Percentiles rank a stretch among this genome's conserved stretches.
These are phyloP conservation scores for Gossypium sturtianum DNA, from an alignment of 345 rosid genomes.

Conservation along the genomic window DNA sequence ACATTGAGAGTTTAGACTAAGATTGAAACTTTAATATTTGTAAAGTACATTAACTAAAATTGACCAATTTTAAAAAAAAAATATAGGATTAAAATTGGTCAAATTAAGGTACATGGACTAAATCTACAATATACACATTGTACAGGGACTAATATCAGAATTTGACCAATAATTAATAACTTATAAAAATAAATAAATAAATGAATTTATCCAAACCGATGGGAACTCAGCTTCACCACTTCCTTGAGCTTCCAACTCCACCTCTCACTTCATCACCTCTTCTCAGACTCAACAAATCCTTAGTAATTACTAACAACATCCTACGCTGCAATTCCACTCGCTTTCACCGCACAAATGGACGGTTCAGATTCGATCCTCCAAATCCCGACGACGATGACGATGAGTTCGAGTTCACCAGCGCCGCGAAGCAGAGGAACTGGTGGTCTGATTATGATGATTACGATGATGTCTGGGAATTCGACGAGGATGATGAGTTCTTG, in stretches of 20 bases:
- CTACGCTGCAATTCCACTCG: slow-evolving; percentile 16
- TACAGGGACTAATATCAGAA: no score
- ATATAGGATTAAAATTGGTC: no score
- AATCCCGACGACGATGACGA: slow-evolving; percentile 17
- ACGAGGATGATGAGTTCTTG: slow-evolving; percentile 45
- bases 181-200: not conserved
- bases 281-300: not conserved
- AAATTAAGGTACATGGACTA: not conserved
- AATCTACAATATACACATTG: no score
- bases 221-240: slow-evolving; percentile 9
- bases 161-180: no score
- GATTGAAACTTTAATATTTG: no score
- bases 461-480: slow-evolving; percentile 28
- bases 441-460: slow-evolving; percentile 45
- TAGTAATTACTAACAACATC: not conserved
- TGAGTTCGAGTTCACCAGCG: slow-evolving; percentile 22
- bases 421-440: slow-evolving; percentile 36
- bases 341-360: slow-evolving; percentile 26
- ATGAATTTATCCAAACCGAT: slow-evolving; percentile 1
- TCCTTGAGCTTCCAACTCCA: not conserved
- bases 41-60: no score
- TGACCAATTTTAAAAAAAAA: no score
- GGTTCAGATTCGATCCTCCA: slow-evolving; percentile 28
- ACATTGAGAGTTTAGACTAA: no score
- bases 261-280: slow-evolving; percentile 7